Conservation (phyloP, 495 filamentous ascomycete genomes). For the Pyrenopolyporus hunteri region DNA sequence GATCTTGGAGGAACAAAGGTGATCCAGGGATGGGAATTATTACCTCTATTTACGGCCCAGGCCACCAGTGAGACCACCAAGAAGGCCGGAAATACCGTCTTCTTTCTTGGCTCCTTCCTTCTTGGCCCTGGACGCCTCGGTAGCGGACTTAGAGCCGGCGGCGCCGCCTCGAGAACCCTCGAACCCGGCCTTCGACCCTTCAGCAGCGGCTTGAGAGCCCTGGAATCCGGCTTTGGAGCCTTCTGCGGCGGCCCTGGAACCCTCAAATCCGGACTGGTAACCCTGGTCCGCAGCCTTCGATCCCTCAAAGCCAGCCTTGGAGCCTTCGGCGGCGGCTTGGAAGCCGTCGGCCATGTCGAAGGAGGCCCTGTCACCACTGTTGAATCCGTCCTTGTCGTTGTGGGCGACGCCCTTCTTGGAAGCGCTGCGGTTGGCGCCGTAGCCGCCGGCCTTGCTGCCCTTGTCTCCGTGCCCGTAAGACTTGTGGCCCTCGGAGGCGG, state of each 20-base stretch:
- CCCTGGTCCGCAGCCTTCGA: too few species aligned
- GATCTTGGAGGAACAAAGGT: neutral
- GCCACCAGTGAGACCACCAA: conserved; percentile 19
- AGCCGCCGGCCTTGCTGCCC: conserved; percentile 9
- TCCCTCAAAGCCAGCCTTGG: neutral
- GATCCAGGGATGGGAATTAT: neutral
- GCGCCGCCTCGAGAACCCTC: neutral
- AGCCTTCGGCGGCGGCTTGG: conserved; percentile 8
- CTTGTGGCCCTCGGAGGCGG: neutral
- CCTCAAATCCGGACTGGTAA: neutral
- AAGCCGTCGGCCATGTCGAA: conserved; percentile 17
- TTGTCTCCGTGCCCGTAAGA: conserved; percentile 7
- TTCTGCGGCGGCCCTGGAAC: neutral
- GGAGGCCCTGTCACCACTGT: conserved; percentile 14
- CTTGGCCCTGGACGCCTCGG: neutral
- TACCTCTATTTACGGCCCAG: conserved; percentile 21
- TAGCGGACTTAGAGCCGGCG: conserved; percentile 2
- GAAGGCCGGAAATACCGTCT: conserved; percentile 8
- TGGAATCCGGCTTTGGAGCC: neutral
- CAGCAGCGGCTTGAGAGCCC: neutral
- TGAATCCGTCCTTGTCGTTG: conserved; percentile 25
- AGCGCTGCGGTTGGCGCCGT: conserved; percentile 29
- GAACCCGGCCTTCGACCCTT: neutral
- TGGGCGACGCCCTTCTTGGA: conserved; percentile 26
- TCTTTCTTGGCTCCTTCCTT: neutral